Base-by-base conservation (phyloP, 306 rosid species). In the Corylus americana region DNA sequence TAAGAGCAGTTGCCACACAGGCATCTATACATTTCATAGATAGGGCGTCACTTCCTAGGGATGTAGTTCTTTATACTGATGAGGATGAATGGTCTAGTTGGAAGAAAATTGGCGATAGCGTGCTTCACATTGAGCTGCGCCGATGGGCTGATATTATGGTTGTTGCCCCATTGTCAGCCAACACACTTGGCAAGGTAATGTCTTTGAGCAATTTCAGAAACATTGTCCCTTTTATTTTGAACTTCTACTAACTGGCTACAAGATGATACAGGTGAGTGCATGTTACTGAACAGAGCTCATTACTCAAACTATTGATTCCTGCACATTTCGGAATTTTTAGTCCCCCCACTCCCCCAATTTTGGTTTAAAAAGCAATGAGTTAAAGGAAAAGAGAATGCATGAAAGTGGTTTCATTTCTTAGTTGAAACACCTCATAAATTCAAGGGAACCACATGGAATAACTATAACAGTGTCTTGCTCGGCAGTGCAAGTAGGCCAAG, bases 121-220 rank as follows among this genome's bases (percentile, higher is more conserved):
- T 92, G 49, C 87, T 91, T 80, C 97, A 92, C 87, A 89, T 90
- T 84, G 93, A 91, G 79, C 98, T 95, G 73, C 78, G 84, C 37
- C 79, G 75, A 63, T 95, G 98, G 97, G 98, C 97, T 79, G 98
- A 95, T 72, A 85, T 92, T 77, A 74, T 95, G 89, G 90, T 95
- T 69, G 86, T 95, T 55, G 97, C 97, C 49, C 98, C 98, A 17
- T 79, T 92, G 71, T 95, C 98, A 61, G 96, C 97, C 35, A 86
- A 92, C 82, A 95, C 96, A 20, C 92, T 95, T 57, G 95, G 77
- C 84, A 95, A 92, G 98, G 98, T 95, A 94, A 77, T 37, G 42
- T 70, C 51, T 18, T 73, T 53, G n/a, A 71, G 29, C 70, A 66
- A 10, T 76, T 20, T 70, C 71, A 22, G 55, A 27, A 51, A 62